Evolutionary conservation across 2,329 filamentous ascomycete genomes (phyloP).

Genomic region (Trichophaea hybrida): DNA sequence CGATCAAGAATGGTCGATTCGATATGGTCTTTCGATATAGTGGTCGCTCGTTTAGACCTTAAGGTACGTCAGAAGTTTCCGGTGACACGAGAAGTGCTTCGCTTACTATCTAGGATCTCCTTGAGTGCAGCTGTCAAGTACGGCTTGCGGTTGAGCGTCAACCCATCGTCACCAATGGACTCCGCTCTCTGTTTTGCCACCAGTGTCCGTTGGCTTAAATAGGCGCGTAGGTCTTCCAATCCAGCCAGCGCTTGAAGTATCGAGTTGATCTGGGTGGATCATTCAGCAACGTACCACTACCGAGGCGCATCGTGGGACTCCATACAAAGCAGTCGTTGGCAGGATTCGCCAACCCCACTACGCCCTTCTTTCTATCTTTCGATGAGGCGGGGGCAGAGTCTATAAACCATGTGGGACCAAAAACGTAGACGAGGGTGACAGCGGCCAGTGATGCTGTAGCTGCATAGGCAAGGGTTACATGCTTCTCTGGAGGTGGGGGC

Average conservation of each 20-base stretch:
- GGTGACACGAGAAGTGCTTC: neutral
- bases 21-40: constrained; percentile 90
- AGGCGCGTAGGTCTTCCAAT: constrained; percentile 72
- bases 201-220: constrained; percentile 82
- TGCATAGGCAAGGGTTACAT: constrained; percentile 76
- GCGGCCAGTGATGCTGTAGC: constrained; percentile 90
- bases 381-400: constrained; percentile 47
- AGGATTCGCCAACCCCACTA: constrained; percentile 76
- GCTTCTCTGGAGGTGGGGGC: constrained; percentile 43
- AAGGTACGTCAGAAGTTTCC: constrained; percentile 2
- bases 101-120: constrained; percentile 58
- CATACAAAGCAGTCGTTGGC: constrained; percentile 74
- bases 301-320: neutral
- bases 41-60: constrained; percentile 73
- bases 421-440: constrained; percentile 90
- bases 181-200: constrained; percentile 43
- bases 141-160: constrained; percentile 38
- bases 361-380: constrained; percentile 56
- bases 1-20: constrained; percentile 66
- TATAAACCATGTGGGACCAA: constrained; percentile 91
- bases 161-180: constrained; percentile 36
- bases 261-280: constrained; percentile 58
- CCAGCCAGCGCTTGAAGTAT: constrained; percentile 87
- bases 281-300: constrained; percentile 1
- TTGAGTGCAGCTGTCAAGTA: constrained; percentile 78